These are phyloP conservation scores for Elongisporangium undulatum DNA, from an alignment of 352 stramenopile species.

Conservation along the genomic window DNA sequence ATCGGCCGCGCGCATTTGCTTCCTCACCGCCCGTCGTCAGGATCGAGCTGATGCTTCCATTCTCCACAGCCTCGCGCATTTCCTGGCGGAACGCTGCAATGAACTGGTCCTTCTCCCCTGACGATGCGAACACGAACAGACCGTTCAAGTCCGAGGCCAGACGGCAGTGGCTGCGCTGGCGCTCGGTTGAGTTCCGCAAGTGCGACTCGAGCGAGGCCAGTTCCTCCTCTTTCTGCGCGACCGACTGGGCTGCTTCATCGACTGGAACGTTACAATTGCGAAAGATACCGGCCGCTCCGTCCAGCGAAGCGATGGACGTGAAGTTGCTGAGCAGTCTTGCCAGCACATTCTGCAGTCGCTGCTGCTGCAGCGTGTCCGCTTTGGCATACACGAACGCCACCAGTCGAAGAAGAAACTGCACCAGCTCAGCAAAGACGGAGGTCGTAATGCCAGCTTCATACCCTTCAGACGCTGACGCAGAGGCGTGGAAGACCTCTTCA, in stretches of 20 bases:
- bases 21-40: constrained; percentile 1
- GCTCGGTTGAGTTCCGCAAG: constrained; percentile 14
- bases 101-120: constrained; percentile 29
- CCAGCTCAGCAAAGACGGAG: constrained; percentile 26
- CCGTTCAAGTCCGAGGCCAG: constrained; percentile 40
- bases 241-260: not conserved
- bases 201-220: constrained; percentile 6
- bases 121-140: constrained; percentile 35
- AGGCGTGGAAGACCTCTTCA: constrained; percentile 42
- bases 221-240: not conserved
- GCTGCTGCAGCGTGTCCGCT: constrained; percentile 9
- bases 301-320: constrained; percentile 14
- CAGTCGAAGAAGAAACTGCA: constrained; percentile 26
- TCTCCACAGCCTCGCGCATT: constrained; percentile 2
- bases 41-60: constrained; percentile 1
- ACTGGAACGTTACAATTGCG: constrained; percentile 5
- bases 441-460: constrained; percentile 1
- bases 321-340: constrained; percentile 23
- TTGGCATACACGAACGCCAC: constrained; percentile 24
- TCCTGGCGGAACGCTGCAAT: constrained; percentile 26
- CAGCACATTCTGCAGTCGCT: constrained; percentile 27
- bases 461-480: constrained; percentile 3
- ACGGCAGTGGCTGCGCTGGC: constrained; percentile 47
- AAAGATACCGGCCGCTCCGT: constrained; percentile 3
- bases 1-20: constrained; percentile 4